Evolutionary conservation across 2,329 filamentous ascomycete species (phyloP), one percentile per base, ranked within the genome.

Genomic region (Ceratocystis albifundus): DNA sequence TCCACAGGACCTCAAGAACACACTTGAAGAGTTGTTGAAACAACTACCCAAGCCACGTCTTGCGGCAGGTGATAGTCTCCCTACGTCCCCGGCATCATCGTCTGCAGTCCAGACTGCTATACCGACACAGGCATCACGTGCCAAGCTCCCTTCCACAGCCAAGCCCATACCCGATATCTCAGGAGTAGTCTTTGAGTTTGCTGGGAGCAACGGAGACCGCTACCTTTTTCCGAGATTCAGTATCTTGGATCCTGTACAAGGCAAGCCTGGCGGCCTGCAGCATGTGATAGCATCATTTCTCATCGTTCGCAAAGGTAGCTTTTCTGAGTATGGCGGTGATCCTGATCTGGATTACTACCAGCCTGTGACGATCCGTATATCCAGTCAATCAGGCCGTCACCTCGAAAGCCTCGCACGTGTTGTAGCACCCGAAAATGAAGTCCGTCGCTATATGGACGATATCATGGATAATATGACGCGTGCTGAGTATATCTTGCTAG

Each of bases 201-300:
- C 78, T 4, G 82, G 82, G 61, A 85, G 85, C 44, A 84, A 78
- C 2, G 88, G 88, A 59, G 89, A 93, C 73, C 83, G 88, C 30
- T 92, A 89, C 72, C 76, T 90, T 61, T 92, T 94, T 69, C 89
- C 89, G 1, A 88, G 86, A 70, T 87, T 88, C 72, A 88, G 86
- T 74, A 87, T 93, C 44, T 74, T 93, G 62, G 65, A 68, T 32
- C 66, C 66, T 2, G 36, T 68, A 12, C 53, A 68, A 46, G 65
- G 61, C 20, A 64, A 62, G 45, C 15, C 50, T 10, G 61, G 65
- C 15, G 65, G 64, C 5, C 53, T 62, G 3, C 88, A 94, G 72
- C 86, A 84, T 71, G 81, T 89, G 1, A 81, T 90, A 55, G 86
- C 86, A 2, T 92, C 88, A 0, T 94, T 93, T 72, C 77, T 94